A percentile compares a stretch with the other conserved stretches of the same genome.
Evolutionary conservation across 1,284 basidiomycete genomes (phyloP).

Genomic region (Schizophyllum amplum): DNA sequence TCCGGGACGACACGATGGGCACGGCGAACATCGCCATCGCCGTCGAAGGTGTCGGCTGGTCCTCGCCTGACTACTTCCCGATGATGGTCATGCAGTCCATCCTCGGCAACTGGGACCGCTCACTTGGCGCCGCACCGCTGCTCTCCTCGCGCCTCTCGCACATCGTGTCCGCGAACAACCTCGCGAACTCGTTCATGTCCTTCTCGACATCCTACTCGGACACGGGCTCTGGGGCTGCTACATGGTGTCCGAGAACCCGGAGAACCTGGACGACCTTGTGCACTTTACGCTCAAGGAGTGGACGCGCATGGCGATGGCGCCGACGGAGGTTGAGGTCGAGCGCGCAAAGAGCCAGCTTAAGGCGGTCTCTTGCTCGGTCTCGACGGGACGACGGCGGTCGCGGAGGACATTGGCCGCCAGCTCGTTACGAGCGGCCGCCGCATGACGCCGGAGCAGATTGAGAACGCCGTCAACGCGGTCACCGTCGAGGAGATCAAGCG

Average conservation of each 20-base stretch:
- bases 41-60: constrained; percentile 98
- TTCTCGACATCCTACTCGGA: constrained; percentile 99
- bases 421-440: constrained; percentile 90
- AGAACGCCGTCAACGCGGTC: constrained; percentile 87
- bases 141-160: constrained; percentile 90
- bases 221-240: constrained; percentile 91
- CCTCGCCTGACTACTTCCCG: constrained; percentile 97
- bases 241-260: constrained; percentile 89
- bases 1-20: constrained; percentile 87
- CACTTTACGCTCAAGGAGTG: constrained; percentile 97
- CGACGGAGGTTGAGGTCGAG: constrained; percentile 85
- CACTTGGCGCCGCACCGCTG: constrained; percentile 84
- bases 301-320: constrained; percentile 91
- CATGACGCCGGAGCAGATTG: constrained; percentile 90
- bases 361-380: constrained; percentile 87
- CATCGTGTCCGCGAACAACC: constrained; percentile 89
- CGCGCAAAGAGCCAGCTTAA: constrained; percentile 98
- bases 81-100: constrained; percentile 99
- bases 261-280: constrained; percentile 88
- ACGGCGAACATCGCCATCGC: constrained; percentile 93
- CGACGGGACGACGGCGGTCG: constrained; percentile 93
- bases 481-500: constrained; percentile 87
- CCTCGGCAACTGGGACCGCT: constrained; percentile 99
- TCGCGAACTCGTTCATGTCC: constrained; percentile 99
- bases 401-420: constrained; percentile 98